Base-by-base conservation (phyloP, 257 asterid genomes). In the Oldenlandia corymbosa region DNA sequence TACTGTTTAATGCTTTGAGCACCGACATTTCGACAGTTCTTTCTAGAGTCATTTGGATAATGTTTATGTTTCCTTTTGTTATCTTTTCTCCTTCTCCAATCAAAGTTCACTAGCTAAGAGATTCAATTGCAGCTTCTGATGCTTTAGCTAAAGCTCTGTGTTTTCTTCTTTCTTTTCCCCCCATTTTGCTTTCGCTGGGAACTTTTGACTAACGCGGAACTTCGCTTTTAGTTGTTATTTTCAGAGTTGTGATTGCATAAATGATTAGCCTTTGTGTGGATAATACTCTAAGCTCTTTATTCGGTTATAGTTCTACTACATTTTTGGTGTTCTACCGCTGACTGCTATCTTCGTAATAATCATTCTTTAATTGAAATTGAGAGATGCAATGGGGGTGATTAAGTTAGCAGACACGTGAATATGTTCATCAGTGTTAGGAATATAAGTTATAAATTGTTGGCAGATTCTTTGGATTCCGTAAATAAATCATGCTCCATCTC, bases 11-110 rank as follows among this genome's bases (percentile, higher is more conserved):
- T 17, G 26, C 51, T 26, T n/a, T 21, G 21, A 21, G 11, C 59
- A 62, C 74, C 74, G 68, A 53, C 74, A 69, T 36, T 48, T 58
- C 66, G 14, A 31, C 26, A 17, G 17, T 59, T 27, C 53, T 58
- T 14, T 3, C 3, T 32, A n/a, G n/a, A n/a, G n/a, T n/a, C n/a
- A n/a, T 1, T 2, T 24, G 16, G 52, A 10, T 30, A n/a, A 52
- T 46, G 12, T 45, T 17, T 26, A 27, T 26, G 12, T 30, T 31
- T 37, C 13, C 7, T 51, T 27, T 55, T 42, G 48, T 14, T n/a
- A n/a, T 31, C 5, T 21, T 18, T 10, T 1, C 18, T 12, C 16
- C 16, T 36, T 21, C 12, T 20, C 16, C 4, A 12, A 8, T 8
- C 14, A 7, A 31, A 23, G n/a, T 1, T 1, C 23, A 9, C 41